Evolutionary conservation across 805 yeast species (phyloP).

Genomic region (Nakazawaea peltata): DNA sequence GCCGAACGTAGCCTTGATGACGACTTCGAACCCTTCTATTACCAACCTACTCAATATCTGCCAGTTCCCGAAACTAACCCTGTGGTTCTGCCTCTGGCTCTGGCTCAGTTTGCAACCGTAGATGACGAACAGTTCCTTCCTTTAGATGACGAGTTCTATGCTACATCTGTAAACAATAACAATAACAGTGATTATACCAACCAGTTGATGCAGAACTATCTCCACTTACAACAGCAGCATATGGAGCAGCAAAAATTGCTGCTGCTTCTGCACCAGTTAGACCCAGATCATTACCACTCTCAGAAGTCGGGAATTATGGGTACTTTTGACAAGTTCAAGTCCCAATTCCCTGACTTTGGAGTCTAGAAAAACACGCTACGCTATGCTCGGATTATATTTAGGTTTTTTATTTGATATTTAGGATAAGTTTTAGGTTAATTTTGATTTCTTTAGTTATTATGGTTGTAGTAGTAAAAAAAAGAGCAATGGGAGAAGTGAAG

Average conservation of each 20-base stretch:
- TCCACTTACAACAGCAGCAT: no score
- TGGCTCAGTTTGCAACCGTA: not conserved
- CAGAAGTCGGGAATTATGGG: not conserved
- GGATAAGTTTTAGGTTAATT: no score
- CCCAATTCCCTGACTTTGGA: constrained; percentile 9
- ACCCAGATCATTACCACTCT: not conserved
- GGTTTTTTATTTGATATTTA: no score
- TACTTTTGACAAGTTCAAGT: constrained; percentile 1
- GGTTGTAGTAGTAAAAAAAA: no score
- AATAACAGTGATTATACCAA: no score
- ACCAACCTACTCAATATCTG: constrained; percentile 8
- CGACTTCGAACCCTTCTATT: constrained; percentile 8
- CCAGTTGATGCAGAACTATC: no score
- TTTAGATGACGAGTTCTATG: constrained; percentile 10
- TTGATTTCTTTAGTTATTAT: no score
- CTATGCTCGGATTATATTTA: no score
- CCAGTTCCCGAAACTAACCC: constrained; percentile 3
- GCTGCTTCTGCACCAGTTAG: not conserved
- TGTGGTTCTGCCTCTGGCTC: no score
- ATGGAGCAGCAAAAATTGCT: no score
- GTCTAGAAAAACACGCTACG: constrained; percentile 1
- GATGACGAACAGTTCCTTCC: constrained; percentile 7
- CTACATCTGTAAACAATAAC: no score
- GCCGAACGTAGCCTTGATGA: constrained; percentile 7
- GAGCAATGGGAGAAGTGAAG: no score